Evolutionary conservation across 768 basidiomycete species (phyloP).

Genomic region (Cyathus striatus): DNA sequence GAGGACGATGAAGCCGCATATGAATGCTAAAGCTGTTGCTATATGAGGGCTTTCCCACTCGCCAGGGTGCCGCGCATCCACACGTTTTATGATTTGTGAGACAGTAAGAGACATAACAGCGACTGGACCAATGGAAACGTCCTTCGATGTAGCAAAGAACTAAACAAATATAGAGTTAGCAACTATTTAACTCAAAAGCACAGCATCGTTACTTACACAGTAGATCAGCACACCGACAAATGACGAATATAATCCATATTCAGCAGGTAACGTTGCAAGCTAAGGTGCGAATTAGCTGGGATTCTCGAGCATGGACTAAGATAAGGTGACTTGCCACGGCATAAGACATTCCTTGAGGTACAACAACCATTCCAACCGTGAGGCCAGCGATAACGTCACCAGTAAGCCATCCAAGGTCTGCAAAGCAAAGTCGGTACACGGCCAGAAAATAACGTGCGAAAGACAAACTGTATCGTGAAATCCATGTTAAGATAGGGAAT

Average conservation of each 20-base stretch:
- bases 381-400: constrained; percentile 89
- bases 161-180: constrained; percentile 18
- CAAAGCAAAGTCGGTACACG: constrained; percentile 1
- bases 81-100: constrained; percentile 70
- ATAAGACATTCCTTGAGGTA: constrained; percentile 93
- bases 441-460: background rate
- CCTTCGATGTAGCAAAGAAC: constrained; percentile 97
- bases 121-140: constrained; percentile 98
- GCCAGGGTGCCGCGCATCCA: constrained; percentile 49
- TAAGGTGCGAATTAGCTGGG: too few relatives aligned
- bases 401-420: constrained; percentile 74
- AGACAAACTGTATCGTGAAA: constrained; percentile 74
- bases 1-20: constrained; percentile 89
- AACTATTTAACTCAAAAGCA: background rate
- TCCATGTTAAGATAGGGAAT: constrained; percentile 87
- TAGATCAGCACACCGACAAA: constrained; percentile 86
- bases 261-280: constrained; percentile 79
- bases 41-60: constrained; percentile 68
- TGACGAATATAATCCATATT: constrained; percentile 93
- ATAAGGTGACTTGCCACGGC: too few relatives aligned
- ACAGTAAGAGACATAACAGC: constrained; percentile 95
- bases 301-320: too few relatives aligned
- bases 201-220: constrained; percentile 65
- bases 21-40: constrained; percentile 78
- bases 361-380: constrained; percentile 92